A percentile compares a stretch with the other conserved stretches of the same genome.
Evolutionary conservation across 1,284 basidiomycete species (phyloP).

Genomic region (Agaricales sp.): DNA sequence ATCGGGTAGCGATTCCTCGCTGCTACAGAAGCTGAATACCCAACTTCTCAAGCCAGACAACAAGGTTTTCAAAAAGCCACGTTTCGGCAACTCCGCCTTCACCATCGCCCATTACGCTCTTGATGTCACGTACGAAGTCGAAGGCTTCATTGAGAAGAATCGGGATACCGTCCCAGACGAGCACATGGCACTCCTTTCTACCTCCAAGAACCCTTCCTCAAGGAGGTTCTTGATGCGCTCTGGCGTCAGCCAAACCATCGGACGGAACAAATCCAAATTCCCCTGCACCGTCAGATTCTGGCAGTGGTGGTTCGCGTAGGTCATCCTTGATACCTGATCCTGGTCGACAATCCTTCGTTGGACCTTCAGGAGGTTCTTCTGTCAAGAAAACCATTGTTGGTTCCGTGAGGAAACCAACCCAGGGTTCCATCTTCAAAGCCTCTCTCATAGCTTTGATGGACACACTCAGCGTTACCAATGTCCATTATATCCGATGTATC

Average conservation of each 20-base stretch:
- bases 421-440: constrained; percentile 97
- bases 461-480: constrained; percentile 94
- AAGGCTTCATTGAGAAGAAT: constrained; percentile 99
- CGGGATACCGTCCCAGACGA: constrained; percentile 98
- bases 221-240: constrained; percentile 90
- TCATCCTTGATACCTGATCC: constrained; percentile 80
- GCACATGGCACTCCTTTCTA: constrained; percentile 80
- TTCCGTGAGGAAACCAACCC: constrained; percentile 82
- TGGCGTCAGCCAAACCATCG: constrained; percentile 58
- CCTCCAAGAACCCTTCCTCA: constrained; percentile 89
- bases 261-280: constrained; percentile 58
- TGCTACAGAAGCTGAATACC: constrained; percentile 88
- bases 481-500: constrained; percentile 99
- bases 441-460: constrained; percentile 95
- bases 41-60: constrained; percentile 83
- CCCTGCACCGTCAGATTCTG: constrained; percentile 67
- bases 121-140: constrained; percentile 97
- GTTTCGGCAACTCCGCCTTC: constrained; percentile 95
- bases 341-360: constrained; percentile 64
- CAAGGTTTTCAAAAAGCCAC: constrained; percentile 93
- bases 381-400: constrained; percentile 21
- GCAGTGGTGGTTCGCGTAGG: constrained; percentile 61
- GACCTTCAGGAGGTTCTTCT: constrained; percentile 26
- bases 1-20: constrained; percentile 86
- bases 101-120: constrained; percentile 98